Evolutionary conservation across 176 grass and related monocot species (phyloP), one percentile per base, ranked within the genome.

Genomic region (Cenchrus fungigraminus): DNA sequence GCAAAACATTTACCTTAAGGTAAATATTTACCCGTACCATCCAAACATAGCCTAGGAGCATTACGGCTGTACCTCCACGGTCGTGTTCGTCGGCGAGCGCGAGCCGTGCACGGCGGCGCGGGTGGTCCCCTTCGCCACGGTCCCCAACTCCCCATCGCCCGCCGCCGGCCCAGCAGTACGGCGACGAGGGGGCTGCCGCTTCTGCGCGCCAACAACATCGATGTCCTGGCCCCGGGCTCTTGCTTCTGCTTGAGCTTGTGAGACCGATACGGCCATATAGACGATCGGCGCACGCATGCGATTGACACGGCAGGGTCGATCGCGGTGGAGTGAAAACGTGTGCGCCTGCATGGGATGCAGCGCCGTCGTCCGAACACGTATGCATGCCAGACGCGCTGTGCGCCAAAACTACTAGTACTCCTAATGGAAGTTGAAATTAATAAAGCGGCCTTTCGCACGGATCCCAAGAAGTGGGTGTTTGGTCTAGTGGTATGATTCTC

Each of bases 401-500:
- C 6, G 20, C 9, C 57, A 9, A 59, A 59, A 10, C 7, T n/a
- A 2, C 6, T 25, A 25, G 25, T 40, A 2, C 37, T n/a, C 19
- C 1, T 60, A 0, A 22, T 58, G 8, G 0, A 20, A 8, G 7
- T 7, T 22, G 25, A 25, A 25, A 25, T 62, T 0, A 62, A 28
- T 61, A 4, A 62, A 4, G 1, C 4, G 0, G 1, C 59, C 3
- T 0, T 8, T 0, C 0, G 59, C 59, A 28, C 59, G 3, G 9
- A 9, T 61, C 59, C 59, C 59, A 61, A 61, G 59, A 61, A 61
- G 17, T 9, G 71, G 72, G 72, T 74, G 95, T 95, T 98, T 98
- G 96, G 91, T 98, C 96, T 92, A 98, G 93, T 95, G 96, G 91
- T 94, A 95, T 99, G 93, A 96, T 98, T 98, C 91, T 98, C 90